Evolutionary conservation across 75 land plant genomes (phyloP).

Genomic region (Sequoiadendron giganteum): DNA sequence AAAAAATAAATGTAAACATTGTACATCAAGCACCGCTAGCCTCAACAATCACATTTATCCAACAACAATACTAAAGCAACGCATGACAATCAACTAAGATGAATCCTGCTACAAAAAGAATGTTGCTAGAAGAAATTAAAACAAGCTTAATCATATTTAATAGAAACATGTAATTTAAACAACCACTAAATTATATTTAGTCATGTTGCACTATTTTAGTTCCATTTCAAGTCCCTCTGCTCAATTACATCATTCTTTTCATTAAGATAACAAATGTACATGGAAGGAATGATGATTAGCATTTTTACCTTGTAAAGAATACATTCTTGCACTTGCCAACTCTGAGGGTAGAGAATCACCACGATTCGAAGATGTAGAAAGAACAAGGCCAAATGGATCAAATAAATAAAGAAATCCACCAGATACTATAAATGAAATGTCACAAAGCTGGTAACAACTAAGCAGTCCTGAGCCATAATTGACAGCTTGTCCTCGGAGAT

Average conservation of each 20-base stretch:
- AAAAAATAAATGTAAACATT: background rate
- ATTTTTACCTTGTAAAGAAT: conserved; percentile 64
- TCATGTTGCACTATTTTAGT: background rate
- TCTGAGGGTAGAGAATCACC: conserved; percentile 30
- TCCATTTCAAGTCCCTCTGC: background rate
- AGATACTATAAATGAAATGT: conserved; percentile 69
- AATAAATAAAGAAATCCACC: conserved; percentile 78
- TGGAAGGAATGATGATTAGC: background rate
- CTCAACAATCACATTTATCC: conserved; percentile 1
- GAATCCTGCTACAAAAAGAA: background rate
- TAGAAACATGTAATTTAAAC: background rate
- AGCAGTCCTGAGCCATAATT: conserved; percentile 83
- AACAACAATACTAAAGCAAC: background rate
- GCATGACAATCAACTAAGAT: background rate
- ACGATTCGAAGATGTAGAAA: conserved; percentile 44
- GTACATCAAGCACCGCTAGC: background rate
- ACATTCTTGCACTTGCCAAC: conserved; percentile 54
- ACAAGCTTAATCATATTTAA: background rate
- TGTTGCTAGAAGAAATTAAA: background rate
- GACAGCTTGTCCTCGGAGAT: conserved; percentile 53
- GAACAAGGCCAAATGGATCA: conserved; percentile 80
- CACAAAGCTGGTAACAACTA: conserved; percentile 66
- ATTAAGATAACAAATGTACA: background rate
- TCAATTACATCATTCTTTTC: background rate
- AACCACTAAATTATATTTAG: background rate